Conservation (phyloP, 805 yeast genomes). For the Yueomyces sinensis region DNA sequence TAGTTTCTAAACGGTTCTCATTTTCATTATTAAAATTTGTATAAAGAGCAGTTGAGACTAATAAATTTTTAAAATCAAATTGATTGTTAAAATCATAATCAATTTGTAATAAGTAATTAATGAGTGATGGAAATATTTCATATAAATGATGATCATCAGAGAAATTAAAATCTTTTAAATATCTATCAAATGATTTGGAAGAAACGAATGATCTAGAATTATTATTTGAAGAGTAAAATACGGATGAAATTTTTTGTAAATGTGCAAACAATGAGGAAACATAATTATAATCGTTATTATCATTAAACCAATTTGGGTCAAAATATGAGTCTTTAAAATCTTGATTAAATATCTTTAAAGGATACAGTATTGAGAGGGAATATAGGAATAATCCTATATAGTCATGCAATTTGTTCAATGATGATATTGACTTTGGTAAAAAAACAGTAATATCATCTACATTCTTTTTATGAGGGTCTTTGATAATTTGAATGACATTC, state of each 20-base stretch:
- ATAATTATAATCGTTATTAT: too few species aligned
- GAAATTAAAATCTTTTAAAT: too few species aligned
- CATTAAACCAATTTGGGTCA: slow-evolving; percentile 16
- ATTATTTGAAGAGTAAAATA: neutral
- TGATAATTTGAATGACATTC: neutral
- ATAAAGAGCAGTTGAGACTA: slow-evolving; percentile 19
- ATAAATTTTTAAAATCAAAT: too few species aligned
- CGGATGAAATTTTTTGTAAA: neutral
- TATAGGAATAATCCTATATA: slow-evolving; percentile 16
- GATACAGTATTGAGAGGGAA: slow-evolving; percentile 14
- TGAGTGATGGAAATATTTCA: slow-evolving; percentile 19
- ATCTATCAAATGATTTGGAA: too few species aligned
- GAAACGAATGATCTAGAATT: too few species aligned
- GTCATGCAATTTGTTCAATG: slow-evolving; percentile 13
- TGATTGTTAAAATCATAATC: slow-evolving; percentile 9
- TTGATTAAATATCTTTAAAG: slow-evolving; percentile 11
- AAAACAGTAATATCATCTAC: slow-evolving; percentile 14
- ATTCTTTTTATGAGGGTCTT: slow-evolving; percentile 1
- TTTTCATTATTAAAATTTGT: slow-evolving; percentile 4
- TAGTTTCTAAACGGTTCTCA: slow-evolving; percentile 10
- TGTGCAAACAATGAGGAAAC: too few species aligned
- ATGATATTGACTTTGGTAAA: too few species aligned
- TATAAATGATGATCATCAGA: slow-evolving; percentile 12
- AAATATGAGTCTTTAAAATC: slow-evolving; percentile 16
- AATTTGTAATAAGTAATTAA: slow-evolving; percentile 13